phyloP scores from a whole-genome alignment of 1,139 yeast genomes.

The Diutina siamensis region DNA sequence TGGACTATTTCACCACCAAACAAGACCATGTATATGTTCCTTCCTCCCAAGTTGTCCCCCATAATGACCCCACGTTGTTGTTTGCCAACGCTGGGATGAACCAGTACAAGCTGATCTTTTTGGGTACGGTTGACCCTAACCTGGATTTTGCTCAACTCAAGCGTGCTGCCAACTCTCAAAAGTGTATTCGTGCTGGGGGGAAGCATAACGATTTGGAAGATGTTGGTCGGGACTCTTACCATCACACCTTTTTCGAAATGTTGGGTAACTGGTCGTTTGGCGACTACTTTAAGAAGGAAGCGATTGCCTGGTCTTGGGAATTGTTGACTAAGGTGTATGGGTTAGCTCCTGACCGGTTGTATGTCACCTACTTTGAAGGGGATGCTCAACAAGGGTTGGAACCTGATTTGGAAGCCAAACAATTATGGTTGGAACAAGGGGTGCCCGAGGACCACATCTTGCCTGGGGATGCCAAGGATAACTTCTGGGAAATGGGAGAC shows the following conservation, averaged over 20 bases:
- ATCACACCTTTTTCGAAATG: constrained; percentile 98
- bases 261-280: constrained; percentile 99
- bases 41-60: constrained; percentile 92
- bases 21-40: constrained; percentile 72
- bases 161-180: constrained; percentile 91
- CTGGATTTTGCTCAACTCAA: constrained; percentile 75
- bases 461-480: constrained; percentile 84
- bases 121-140: constrained; percentile 94
- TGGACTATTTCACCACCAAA: constrained; percentile 60
- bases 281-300: constrained; percentile 93
- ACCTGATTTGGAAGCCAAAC: constrained; percentile 89
- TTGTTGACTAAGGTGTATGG: constrained; percentile 76
- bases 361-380: constrained; percentile 95
- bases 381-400: constrained; percentile 73
- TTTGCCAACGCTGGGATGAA: constrained; percentile 99
- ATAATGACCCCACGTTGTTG: constrained; percentile 90
- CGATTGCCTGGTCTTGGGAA: constrained; percentile 84
- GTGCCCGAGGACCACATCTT: constrained; percentile 85
- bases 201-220: constrained; percentile 97
- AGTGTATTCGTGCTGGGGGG: constrained; percentile 99
- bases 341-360: constrained; percentile 64
- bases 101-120: constrained; percentile 92
- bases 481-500: constrained; percentile 99
- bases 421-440: constrained; percentile 78
- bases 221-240: constrained; percentile 95